phyloP scores from a whole-genome alignment of 257 asterid species.

The Lithospermum erythrorhizon region DNA sequence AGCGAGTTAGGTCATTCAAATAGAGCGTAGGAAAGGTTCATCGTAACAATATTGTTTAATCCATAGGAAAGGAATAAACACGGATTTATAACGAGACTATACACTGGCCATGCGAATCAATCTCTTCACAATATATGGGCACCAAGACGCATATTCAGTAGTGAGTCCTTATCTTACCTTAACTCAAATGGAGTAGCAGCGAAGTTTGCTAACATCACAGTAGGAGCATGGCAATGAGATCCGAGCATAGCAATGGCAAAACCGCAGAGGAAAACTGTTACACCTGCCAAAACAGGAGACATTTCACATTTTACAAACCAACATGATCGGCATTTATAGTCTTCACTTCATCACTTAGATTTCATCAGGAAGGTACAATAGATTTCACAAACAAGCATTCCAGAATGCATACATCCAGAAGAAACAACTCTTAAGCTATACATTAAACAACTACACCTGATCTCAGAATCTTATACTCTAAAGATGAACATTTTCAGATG shows the following conservation, averaged over 20 bases:
- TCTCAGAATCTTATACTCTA: not conserved
- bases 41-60: too few species aligned
- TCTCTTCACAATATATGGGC: not conserved
- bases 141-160: not conserved
- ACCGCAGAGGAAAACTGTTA: conserved; percentile 77
- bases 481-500: not conserved
- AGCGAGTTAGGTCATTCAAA: too few species aligned
- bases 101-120: too few species aligned
- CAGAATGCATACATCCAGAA: not conserved
- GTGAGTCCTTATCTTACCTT: conserved; percentile 31
- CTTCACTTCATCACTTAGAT: not conserved
- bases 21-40: too few species aligned
- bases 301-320: conserved; percentile 1
- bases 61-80: too few species aligned
- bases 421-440: not conserved
- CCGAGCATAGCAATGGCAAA: conserved; percentile 66
- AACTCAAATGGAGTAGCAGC: conserved; percentile 78
- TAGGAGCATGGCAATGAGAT: conserved; percentile 76
- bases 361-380: not conserved
- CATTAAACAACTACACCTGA: not conserved
- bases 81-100: too few species aligned
- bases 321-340: not conserved
- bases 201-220: conserved; percentile 81
- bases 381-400: not conserved
- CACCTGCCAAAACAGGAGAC: conserved; percentile 38